Base-by-base conservation (phyloP, 176 grass and related monocot genomes). In the Miscanthus lutarioriparius region DNA sequence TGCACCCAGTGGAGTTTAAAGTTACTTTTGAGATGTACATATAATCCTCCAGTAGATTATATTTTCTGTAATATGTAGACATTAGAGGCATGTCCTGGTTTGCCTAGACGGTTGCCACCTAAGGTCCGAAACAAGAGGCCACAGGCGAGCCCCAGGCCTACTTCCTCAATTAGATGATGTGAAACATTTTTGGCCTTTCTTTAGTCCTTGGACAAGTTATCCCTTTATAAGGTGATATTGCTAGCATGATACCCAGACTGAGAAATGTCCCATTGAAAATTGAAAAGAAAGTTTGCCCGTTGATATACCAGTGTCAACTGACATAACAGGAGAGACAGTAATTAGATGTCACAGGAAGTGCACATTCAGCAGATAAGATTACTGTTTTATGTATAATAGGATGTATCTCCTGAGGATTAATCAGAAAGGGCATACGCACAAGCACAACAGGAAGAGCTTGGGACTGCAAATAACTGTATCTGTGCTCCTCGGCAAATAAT, bases 1-100 rank as follows among this genome's bases (percentile, higher is more conserved):
- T 33, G 63, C 64, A 30, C 22, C 30, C 15, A 44, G 53, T 28
- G 14, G 70, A 77, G 33, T 76, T 58, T 41, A 27, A 81, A 44
- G 64, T 77, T 80, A 51, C 51, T 76, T 32, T 58, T 51, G 17
- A 64, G 51, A 49, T 91, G 89, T 87, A 87, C 51, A 91, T 74
- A 87, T 65, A 32, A 65, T 80, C 76, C 41, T 84, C 71, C 51
- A 77, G 81, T 77, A 81, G 25, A 87, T 81, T 76, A 64, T 84
- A 44, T 79, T 80, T 54, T 54, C 85, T 80, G 89, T 76, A 63
- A 70, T 74, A 64, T 43, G 23, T 84, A 80, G 75, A 80, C 49
- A 13, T 49, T 79, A 43, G 80, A 87, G n/a, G 62, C 33, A 58
- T 72, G 37, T 40, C 17, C 9, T 53, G 59, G 37, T 87, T 86